A percentile compares a stretch with the other conserved stretches of the same genome.
Evolutionary conservation across 306 rosid genomes (phyloP).

Genomic region (Abrus precatorius): DNA sequence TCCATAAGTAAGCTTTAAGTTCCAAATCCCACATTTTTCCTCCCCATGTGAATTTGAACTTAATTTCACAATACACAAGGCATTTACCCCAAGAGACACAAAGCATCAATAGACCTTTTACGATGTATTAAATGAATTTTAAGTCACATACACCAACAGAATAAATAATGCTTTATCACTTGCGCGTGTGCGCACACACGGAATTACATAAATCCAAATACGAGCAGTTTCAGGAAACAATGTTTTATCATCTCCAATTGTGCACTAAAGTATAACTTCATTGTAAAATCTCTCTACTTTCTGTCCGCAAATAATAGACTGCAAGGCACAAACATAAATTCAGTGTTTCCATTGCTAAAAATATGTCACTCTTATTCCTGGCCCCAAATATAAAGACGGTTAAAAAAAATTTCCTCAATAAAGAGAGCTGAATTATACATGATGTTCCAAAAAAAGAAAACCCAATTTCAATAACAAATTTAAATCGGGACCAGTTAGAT

Average conservation of each 20-base stretch:
- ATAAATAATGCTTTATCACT: background rate
- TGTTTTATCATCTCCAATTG: constrained; percentile 17
- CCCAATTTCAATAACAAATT: background rate
- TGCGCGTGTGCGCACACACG: background rate
- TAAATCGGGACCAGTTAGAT: background rate
- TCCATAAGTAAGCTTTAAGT: constrained; percentile 8
- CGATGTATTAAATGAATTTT: constrained; percentile 2
- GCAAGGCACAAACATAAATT: background rate
- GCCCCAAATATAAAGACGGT: background rate
- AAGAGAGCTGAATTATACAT: background rate
- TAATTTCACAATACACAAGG: background rate
- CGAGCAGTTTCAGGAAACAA: constrained; percentile 18
- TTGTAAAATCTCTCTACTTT: background rate
- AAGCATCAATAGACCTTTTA: constrained; percentile 18
- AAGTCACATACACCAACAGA: constrained; percentile 6
- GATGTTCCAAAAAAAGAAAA: background rate
- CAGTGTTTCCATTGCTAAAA: background rate
- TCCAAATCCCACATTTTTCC: background rate
- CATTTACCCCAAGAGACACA: constrained; percentile 11
- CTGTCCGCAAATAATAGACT: background rate
- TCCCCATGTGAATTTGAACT: background rate
- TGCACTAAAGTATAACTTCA: background rate
- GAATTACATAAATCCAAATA: background rate
- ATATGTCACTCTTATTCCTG: background rate
- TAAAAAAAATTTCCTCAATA: background rate